Base-by-base conservation (phyloP, 2,329 filamentous ascomycete species). In the Hypoxylon sp. region DNA sequence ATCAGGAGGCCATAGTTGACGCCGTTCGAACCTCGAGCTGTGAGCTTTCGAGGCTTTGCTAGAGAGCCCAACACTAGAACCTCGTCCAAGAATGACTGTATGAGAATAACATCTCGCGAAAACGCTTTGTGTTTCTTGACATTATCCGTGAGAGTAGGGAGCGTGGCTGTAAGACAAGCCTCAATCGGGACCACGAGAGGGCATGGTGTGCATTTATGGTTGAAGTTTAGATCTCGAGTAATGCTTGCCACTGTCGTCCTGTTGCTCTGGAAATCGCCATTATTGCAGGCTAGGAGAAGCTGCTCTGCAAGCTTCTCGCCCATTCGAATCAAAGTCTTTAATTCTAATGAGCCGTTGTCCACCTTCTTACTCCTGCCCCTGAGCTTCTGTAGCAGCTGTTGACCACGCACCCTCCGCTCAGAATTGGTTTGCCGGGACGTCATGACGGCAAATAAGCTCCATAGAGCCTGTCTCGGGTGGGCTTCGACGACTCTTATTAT, bases 391-490 rank as follows among this genome's bases (percentile, higher is more conserved):
- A 90, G 74, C 57, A 90, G 84, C 41, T 82, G 80, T 6, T 81
- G 77, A 2, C 87, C 87, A 1, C 87, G 81, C 12, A 77, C 77
- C 65, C 82, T 83, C 63, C 95, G 87, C 56, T 95, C 91, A 12
- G 82, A 81, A 1, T 67, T 71, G 25, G 85, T 84, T 65, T 93
- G 90, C 30, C 86, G 91, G 0, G 93, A 92, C 61, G 95, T 95
- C 72, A 94, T 90, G 46, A 97, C 90, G 7, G 94, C 93, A 57
- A 98, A 87, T 34, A 99, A 81, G 73, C 91, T 92, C 96, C 96
- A 99, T 25, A 98, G 79, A 0, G 94, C 91, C 78, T 99, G 96
- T 65, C 92, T 93, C 0, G 96, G 95, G 77, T 97, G 92, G n/a
- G 88, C 84, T 43, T 89, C 85, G 7, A 97, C 90, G n/a, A 97